Evolutionary conservation across 345 rosid species (phyloP).

Genomic region (Boechera divaricarpa): DNA sequence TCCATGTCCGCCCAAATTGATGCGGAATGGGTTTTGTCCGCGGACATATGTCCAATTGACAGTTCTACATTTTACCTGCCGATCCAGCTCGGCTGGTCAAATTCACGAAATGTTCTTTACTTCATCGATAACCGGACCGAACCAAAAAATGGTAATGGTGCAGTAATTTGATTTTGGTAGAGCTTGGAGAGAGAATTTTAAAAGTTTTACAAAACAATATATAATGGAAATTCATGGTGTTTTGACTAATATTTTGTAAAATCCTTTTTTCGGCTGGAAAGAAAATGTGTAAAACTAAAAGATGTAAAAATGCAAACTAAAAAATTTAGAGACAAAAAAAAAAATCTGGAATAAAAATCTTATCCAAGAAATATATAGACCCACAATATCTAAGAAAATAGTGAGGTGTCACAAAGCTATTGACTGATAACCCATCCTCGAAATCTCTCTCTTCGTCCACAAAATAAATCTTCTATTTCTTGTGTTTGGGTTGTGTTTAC

Average conservation of each 20-base stretch:
- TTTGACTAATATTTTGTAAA: background rate
- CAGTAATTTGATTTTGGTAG: background rate
- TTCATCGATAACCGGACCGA: background rate
- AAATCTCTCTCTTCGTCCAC: conserved; percentile 59
- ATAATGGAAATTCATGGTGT: background rate
- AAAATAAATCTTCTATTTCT: conserved; percentile 37
- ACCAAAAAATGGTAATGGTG: background rate
- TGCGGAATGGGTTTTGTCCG: no score
- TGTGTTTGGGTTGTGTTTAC: background rate
- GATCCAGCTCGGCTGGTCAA: background rate
- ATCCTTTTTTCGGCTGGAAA: no score
- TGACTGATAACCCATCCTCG: conserved; percentile 53
- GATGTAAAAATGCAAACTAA: background rate
- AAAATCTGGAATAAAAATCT: conserved; percentile 18
- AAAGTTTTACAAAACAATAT: background rate
- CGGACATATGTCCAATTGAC: no score
- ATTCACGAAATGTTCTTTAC: background rate
- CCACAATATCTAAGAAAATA: conserved; percentile 62
- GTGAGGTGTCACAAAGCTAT: conserved; percentile 64
- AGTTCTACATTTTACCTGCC: conserved; percentile 4
- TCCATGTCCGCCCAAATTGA: no score
- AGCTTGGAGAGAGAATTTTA: background rate
- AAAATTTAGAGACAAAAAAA: background rate
- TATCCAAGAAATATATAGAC: conserved; percentile 35
- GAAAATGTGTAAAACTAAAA: no score